Evolutionary conservation across 306 rosid species (phyloP), one percentile per base, ranked within the genome.

Genomic region (Crotalaria pallida): DNA sequence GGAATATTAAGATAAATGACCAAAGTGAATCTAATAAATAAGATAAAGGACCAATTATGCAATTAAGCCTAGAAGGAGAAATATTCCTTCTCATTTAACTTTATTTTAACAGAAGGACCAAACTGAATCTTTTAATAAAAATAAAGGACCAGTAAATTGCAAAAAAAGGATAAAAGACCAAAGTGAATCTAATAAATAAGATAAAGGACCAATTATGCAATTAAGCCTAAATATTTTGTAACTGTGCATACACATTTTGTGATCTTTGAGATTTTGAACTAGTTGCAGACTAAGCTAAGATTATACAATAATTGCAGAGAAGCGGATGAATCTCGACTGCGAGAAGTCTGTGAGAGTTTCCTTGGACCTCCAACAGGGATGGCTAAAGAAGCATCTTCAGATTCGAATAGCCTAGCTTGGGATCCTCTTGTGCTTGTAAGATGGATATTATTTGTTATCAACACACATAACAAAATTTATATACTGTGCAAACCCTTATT

Each of bases 331-430:
- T 91, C 96, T 75, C 96, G 99, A 2, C 71, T 94, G 52, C 84
- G 99, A 31, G 99, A 94, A 81, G 96, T 91, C 56, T 94, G 97
- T 48, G 99, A 94, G 86, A 84, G 86, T 83, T 91, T 89, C 76
- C 95, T 94, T 72, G 99, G 99, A 80, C 99, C 97, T 74, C 99
- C 99, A 12, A 84, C 92, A 18, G 99, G 99, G 81, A 94, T 94
- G 97, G 87, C 80, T 57, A 92, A 74, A 55, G 86, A 84, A 36
- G 67, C 81, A 60, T 75, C 87, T 51, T 79, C 83, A 45, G 82
- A 86, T 81, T 41, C 80, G 33, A 89, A 87, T 68, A 79, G 76
- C 77, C 68, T 75, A 26, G 90, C 92, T 15, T 94, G 99, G 99
- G 96, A 94, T 87, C 97, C 99, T 75, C 77, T 59, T 79, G 88